phyloP scores from a whole-genome alignment of 495 filamentous ascomycete genomes.

The Amorphotheca resinae region DNA sequence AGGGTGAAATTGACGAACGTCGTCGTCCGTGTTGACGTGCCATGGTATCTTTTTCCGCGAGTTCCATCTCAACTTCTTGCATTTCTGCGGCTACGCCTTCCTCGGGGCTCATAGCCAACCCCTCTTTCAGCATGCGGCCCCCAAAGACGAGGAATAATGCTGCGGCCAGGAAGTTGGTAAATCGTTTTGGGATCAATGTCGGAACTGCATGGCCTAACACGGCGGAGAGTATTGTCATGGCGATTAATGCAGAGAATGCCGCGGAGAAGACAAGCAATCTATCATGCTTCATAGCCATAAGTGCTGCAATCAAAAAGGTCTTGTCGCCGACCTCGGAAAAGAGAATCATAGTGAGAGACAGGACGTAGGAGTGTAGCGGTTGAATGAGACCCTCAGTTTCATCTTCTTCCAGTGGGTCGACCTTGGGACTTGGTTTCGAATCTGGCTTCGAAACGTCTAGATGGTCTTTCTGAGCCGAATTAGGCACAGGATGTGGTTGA shows the following conservation, averaged over 20 bases:
- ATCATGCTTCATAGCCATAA: conserved; percentile 98
- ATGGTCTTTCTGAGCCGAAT: conserved; percentile 52
- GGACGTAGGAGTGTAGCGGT: conserved; percentile 80
- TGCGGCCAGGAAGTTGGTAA: conserved; percentile 79
- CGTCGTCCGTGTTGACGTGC: conserved; percentile 42
- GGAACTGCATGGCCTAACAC: conserved; percentile 91
- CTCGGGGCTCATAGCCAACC: conserved; percentile 71
- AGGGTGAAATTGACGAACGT: conserved; percentile 46
- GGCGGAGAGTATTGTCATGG: conserved; percentile 95
- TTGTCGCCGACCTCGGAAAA: conserved; percentile 98
- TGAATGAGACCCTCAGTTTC: conserved; percentile 55
- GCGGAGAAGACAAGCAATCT: conserved; percentile 87
- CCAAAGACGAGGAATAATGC: conserved; percentile 84
- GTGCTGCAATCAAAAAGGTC: conserved; percentile 89
- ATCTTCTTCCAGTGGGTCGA: conserved; percentile 22
- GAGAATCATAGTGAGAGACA: conserved; percentile 94
- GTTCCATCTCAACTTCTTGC: conserved; percentile 89
- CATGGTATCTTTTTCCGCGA: conserved; percentile 82
- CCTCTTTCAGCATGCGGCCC: conserved; percentile 72
- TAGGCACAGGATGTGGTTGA: conserved; percentile 59
- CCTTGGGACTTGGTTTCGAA: conserved; percentile 18
- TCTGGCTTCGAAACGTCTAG: conserved; percentile 48
- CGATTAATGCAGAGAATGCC: conserved; percentile 77
- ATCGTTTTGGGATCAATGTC: conserved; percentile 72
- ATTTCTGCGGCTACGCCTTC: conserved; percentile 91